These are phyloP conservation scores for Coelastrella sp. DNA, from an alignment of 139 green algal species.

Conservation along the genomic window DNA sequence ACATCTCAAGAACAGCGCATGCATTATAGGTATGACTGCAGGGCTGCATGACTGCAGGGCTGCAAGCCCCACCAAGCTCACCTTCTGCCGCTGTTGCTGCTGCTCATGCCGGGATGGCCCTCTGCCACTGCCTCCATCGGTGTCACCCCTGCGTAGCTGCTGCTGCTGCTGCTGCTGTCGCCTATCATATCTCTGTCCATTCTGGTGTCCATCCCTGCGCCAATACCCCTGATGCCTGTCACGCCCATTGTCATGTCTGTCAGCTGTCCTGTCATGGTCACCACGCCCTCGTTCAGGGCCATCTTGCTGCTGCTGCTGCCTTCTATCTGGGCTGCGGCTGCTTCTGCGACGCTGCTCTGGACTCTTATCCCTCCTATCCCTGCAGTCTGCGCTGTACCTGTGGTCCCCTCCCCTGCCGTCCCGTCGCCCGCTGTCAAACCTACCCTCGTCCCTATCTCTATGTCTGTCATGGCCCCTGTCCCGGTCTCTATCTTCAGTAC, in stretches of 20 bases:
- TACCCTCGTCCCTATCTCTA: not conserved
- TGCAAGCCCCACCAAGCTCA: no score
- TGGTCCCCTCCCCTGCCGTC: no score
- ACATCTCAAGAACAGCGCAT: no score
- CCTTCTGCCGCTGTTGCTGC: not conserved
- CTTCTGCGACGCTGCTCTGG: no score
- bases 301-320: no score
- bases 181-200: not conserved
- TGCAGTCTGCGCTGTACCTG: no score
- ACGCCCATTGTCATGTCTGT: not conserved
- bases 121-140: not conserved
- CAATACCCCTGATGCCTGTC: slow-evolving; percentile 12
- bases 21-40: no score
- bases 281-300: no score
- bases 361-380: no score
- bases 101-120: not conserved
- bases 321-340: no score
- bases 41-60: no score
- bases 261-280: not conserved
- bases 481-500: slow-evolving; percentile 29
- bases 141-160: not conserved
- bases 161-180: not conserved
- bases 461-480: slow-evolving; percentile 16
- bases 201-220: not conserved
- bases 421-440: not conserved